Percentiles rank a stretch among this genome's conserved stretches.
Evolutionary conservation across 2,329 filamentous ascomycete species (phyloP).

Genomic region (Calonectria honghensis): DNA sequence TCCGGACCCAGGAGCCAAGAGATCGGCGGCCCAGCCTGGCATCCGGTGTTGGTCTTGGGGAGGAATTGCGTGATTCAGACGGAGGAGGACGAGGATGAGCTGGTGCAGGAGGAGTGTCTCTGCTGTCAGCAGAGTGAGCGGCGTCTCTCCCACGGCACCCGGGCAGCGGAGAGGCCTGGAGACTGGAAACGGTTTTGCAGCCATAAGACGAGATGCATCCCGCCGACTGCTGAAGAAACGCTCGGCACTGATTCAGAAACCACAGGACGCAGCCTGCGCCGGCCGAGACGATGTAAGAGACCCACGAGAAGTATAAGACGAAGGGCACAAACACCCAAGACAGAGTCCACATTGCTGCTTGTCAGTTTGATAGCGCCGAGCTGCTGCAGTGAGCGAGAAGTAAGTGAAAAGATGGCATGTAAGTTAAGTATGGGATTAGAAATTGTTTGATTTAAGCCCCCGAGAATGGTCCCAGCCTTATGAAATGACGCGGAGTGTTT

Average conservation of each 20-base stretch:
- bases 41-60: not conserved
- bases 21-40: not conserved
- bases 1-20: constrained; percentile 17
- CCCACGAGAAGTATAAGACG: constrained; percentile 24
- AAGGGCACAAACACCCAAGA: constrained; percentile 22
- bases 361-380: not conserved
- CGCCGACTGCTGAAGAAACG: constrained; percentile 7
- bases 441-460: constrained; percentile 24
- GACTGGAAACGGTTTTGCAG: constrained; percentile 3
- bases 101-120: not conserved
- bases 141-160: not conserved
- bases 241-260: constrained; percentile 10
- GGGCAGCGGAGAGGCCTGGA: constrained; percentile 5
- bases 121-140: not conserved
- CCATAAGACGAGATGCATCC: constrained; percentile 3
- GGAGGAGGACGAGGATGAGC: not conserved
- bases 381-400: not conserved
- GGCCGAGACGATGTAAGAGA: constrained; percentile 22
- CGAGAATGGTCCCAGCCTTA: constrained; percentile 6
- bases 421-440: not conserved
- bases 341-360: constrained; percentile 12
- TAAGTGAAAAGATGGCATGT: not conserved
- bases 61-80: not conserved
- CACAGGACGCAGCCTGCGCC: not conserved
- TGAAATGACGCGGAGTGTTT: constrained; percentile 9